Conservation (phyloP, 1,139 yeast genomes). For the Hemisphaericaspora lyxosophila region DNA sequence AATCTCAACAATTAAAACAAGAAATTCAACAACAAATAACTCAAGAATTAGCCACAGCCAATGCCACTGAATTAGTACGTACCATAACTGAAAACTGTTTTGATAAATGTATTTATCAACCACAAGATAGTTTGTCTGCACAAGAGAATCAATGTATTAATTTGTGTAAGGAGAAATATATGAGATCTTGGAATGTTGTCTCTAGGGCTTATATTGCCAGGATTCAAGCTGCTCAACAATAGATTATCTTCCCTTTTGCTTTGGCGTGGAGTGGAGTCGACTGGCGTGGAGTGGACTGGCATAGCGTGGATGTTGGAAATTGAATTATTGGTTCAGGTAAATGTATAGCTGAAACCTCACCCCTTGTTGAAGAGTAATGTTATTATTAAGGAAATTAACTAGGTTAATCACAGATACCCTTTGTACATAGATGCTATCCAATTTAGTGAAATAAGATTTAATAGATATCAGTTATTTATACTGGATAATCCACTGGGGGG, state of each 20-base stretch:
- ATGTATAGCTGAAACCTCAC: too few relatives aligned
- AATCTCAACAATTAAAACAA: slow-evolving; percentile 42
- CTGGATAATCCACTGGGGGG: too few relatives aligned
- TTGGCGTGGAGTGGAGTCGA: background rate
- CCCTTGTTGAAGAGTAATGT: too few relatives aligned
- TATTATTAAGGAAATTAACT: too few relatives aligned
- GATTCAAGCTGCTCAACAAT: slow-evolving; percentile 44
- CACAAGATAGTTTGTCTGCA: slow-evolving; percentile 39
- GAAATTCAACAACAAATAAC: slow-evolving; percentile 71
- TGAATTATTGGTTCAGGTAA: too few relatives aligned
- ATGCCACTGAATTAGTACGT: slow-evolving; percentile 84
- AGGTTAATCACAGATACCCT: too few relatives aligned
- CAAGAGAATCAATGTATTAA: slow-evolving; percentile 55
- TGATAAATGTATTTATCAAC: slow-evolving; percentile 65
- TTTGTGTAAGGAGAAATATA: slow-evolving; percentile 81
- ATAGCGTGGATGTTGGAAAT: too few relatives aligned
- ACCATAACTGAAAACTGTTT: slow-evolving; percentile 89
- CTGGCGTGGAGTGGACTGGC: too few relatives aligned
- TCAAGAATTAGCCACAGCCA: slow-evolving; percentile 83
- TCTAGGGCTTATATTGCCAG: slow-evolving; percentile 75
- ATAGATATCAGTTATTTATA: too few relatives aligned
- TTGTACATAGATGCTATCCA: background rate
- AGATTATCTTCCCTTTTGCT: background rate
- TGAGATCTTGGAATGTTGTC: slow-evolving; percentile 87
- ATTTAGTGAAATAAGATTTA: background rate